Evolutionary conservation across 768 basidiomycete genomes (phyloP), one percentile per base, ranked within the genome.

Genomic region (Mycena rebaudengoi): DNA sequence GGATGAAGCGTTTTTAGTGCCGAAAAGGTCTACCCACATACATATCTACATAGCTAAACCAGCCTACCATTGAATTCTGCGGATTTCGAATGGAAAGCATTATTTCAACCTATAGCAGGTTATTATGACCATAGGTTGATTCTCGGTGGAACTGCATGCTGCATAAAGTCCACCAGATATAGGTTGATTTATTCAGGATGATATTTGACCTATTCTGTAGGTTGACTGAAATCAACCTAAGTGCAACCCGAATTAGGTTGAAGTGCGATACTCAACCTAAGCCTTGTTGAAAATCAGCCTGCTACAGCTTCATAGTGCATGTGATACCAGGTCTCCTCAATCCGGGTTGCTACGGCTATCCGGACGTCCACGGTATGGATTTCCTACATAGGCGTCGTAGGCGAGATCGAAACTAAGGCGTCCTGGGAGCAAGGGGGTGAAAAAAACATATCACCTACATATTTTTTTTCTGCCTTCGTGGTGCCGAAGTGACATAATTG

Each of bases 161-260:
- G 43, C 10, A 16, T 14, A 20, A 44, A 11, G 8, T 44, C 12
- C 12, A 14, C 51, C 23, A 18, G 6, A 6, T 4, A 28, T 40
- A 53, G 51, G 51, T 53, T 53, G 51, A 53, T 39, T 18, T 26
- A 7, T 3, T 4, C 21, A 39, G 35, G 33, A 25, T 39, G 14
- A 28, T 14, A 5, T 6, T 29, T 37, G 28, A 53, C 51, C 51
- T 53, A 53, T 13, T 2, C 2, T 4, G 6, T 39, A 53, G 51
- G 51, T 39, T 53, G 51, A 53, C 25, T 20, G n/a, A 18, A 40
- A 40, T 53, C 37, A 53, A 53, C 51, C 51, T 39, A 53, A 26
- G 40, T 5, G 21, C 16, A 26, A 16, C 51, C 33, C 5, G 7
- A 5, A 2, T 39, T 53, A 53, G 51, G 51, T 39, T 53, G 51